Evolutionary conservation across 2,329 filamentous ascomycete genomes (phyloP).

Genomic region (Colletotrichum coccodes): DNA sequence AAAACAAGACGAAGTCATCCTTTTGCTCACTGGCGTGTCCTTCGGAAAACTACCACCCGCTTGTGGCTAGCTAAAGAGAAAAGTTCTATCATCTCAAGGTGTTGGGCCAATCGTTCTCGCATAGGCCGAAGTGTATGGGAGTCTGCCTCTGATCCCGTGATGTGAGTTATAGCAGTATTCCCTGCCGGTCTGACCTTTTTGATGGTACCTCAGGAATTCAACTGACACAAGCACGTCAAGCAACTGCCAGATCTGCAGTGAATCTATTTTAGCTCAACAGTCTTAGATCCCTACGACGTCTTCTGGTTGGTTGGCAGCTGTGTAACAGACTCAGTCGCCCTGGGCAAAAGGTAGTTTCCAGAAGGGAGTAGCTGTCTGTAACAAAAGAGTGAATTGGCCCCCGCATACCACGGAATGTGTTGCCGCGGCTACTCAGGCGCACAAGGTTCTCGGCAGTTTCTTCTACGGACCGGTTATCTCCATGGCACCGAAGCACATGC

Average conservation of each 20-base stretch:
- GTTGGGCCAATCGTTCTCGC: not conserved
- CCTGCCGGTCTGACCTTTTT: not conserved
- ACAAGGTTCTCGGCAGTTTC: too few relatives aligned
- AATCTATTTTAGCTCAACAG: not conserved
- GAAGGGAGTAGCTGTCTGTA: conserved; percentile 30
- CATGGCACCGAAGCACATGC: too few relatives aligned
- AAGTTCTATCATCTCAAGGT: too few relatives aligned
- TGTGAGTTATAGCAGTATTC: not conserved
- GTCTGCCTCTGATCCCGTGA: not conserved
- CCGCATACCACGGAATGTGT: not conserved
- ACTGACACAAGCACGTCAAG: not conserved
- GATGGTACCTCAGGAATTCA: not conserved
- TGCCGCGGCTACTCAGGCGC: not conserved
- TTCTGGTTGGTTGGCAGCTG: conserved; percentile 37
- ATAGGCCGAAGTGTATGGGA: not conserved
- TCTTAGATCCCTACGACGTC: conserved; percentile 34
- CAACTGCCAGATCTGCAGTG: conserved; percentile 6
- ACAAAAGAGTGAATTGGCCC: conserved; percentile 33
- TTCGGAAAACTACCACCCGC: not conserved
- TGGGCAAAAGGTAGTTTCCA: conserved; percentile 36
- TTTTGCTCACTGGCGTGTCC: not conserved
- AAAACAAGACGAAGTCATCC: not conserved
- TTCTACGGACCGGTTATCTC: too few relatives aligned
- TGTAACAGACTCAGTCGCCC: conserved; percentile 41
- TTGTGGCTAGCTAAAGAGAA: not conserved